Evolutionary conservation across 2,329 filamentous ascomycete genomes (phyloP), one percentile per base, ranked within the genome.

Genomic region (Ceratocystis destructans): DNA sequence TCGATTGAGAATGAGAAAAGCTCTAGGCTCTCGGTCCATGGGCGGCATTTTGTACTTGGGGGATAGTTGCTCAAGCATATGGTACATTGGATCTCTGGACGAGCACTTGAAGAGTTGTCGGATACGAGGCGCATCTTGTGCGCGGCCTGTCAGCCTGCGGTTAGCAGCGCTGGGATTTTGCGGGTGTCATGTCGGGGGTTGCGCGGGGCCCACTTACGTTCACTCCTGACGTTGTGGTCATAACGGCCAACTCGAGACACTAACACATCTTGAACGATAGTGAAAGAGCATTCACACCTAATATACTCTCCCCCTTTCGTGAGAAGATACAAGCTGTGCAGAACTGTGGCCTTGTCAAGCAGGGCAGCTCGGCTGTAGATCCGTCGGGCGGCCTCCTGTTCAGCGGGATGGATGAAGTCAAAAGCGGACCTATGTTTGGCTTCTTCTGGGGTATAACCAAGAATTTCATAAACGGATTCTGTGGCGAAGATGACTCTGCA

Each of bases 211-310:
- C 5, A 80, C 88, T 76, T 80, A 94, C 90, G 86, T 72, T 90
- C 82, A 71, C 87, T 92, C 72, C 83, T 87, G 69, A 81, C 80
- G 28, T 86, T 85, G 65, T 80, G 79, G 64, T 81, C 80, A 73
- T 94, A 95, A 69, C 94, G 82, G 72, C 87, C 91, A 12, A 87
- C 93, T 72, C 88, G 91, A 50, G 89, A 89, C 62, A 95, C 89
- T 75, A 96, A 79, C 25, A 94, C 89, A 80, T 95, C 87, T 74
- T 95, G 88, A 55, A 95, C 90, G 53, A 95, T 81, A 4, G 90
- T 94, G 74, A 95, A 96, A 74, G 90, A 91, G 75, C 89, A 94
- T 76, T 96, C 90, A 76, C 89, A 94, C 45, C 84, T 83, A 69
- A 86, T 89, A 77, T 95, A 95, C 3, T 62, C 33, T 8, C 67